phyloP scores from a whole-genome alignment of 108 stramenopile genomes.

The Nitzschia inconspicua region DNA sequence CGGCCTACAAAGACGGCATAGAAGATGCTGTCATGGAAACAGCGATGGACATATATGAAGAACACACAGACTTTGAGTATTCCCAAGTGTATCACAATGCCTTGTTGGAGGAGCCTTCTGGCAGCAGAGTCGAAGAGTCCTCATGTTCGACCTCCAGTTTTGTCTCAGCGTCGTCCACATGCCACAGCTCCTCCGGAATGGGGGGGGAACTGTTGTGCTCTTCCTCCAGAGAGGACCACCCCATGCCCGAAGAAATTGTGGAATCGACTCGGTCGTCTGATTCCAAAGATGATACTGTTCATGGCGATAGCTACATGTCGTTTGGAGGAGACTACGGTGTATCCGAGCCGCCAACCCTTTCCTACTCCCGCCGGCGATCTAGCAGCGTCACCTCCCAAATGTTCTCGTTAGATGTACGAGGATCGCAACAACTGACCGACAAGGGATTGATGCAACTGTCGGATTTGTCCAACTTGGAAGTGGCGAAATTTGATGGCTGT shows the following conservation, averaged over 20 bases:
- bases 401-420: conserved; percentile 69
- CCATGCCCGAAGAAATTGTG: too few species aligned
- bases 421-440: conserved; percentile 72
- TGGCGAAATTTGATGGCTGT: conserved; percentile 70
- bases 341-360: neutral
- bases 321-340: neutral
- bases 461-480: conserved; percentile 55
- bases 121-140: conserved; percentile 9
- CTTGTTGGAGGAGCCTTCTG: neutral
- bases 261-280: neutral
- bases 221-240: too few species aligned
- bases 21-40: conserved; percentile 13
- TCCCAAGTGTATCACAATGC: conserved; percentile 21
- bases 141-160: conserved; percentile 53
- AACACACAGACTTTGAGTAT: neutral
- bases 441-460: conserved; percentile 61
- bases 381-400: conserved; percentile 26
- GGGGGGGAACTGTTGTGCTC: neutral
- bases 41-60: conserved; percentile 5
- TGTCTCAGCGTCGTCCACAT: conserved; percentile 36
- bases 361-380: too few species aligned
- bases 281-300: neutral
- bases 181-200: neutral
- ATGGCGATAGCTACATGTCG: too few species aligned
- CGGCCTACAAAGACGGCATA: neutral